Evolutionary conservation across 1,284 basidiomycete genomes (phyloP).

Genomic region (Neotropicomus parvogracilis): DNA sequence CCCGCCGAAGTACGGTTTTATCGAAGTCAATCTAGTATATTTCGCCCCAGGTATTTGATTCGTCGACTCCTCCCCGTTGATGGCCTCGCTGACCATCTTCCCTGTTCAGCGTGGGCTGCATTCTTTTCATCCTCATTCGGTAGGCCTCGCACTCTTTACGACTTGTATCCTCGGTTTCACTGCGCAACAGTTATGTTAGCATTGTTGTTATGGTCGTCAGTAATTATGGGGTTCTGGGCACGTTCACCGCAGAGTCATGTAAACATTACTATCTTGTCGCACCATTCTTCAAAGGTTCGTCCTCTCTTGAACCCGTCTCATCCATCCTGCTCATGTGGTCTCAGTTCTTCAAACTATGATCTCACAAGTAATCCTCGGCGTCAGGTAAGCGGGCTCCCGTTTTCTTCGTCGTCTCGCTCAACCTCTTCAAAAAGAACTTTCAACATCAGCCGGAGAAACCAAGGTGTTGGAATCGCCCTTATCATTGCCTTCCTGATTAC

Average conservation of each 20-base stretch:
- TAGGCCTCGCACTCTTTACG: constrained; percentile 1
- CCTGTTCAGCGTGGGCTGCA: constrained; percentile 27
- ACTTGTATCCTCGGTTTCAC: constrained; percentile 8
- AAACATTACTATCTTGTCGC: constrained; percentile 28
- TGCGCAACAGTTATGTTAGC: constrained; percentile 36
- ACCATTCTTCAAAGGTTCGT: constrained; percentile 36
- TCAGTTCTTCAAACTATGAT: constrained; percentile 34
- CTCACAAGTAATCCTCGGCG: constrained; percentile 34
- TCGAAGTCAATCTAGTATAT: constrained; percentile 31
- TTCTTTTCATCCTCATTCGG: constrained; percentile 41
- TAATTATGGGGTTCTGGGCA: constrained; percentile 39
- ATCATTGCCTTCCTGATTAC: constrained; percentile 19
- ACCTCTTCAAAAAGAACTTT: constrained; percentile 26
- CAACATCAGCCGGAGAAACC: constrained; percentile 30
- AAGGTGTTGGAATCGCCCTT: constrained; percentile 22
- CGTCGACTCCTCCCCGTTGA: not conserved
- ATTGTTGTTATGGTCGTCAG: constrained; percentile 36
- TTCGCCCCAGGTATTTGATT: constrained; percentile 27
- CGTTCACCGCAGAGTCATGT: constrained; percentile 31
- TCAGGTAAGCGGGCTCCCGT: constrained; percentile 19
- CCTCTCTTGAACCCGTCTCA: not conserved
- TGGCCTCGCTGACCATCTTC: not conserved
- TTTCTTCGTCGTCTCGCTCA: not conserved
- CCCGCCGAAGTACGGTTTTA: constrained; percentile 43
- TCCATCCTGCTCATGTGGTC: not conserved